phyloP scores from a whole-genome alignment of 169 alveolate species.

The Cryptosporidium canis region DNA sequence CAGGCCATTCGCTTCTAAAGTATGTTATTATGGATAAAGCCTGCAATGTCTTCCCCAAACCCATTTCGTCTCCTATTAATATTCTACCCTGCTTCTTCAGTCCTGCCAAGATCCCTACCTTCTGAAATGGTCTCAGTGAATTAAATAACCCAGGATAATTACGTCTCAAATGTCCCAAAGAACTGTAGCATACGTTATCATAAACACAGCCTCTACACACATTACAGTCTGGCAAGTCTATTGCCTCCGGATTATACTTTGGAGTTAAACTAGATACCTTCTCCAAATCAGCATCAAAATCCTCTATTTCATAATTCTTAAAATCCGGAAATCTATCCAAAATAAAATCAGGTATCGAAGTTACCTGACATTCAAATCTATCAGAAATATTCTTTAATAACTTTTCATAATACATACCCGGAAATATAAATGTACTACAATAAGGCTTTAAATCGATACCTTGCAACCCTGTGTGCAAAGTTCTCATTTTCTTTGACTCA shows the following conservation, averaged over 20 bases:
- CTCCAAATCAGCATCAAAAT: slow-evolving; percentile 47
- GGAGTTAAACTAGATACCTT: slow-evolving; percentile 37
- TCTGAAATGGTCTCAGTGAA: slow-evolving; percentile 88
- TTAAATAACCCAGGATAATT: slow-evolving; percentile 73
- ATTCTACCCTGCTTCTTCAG: slow-evolving; percentile 91
- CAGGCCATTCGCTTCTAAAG: slow-evolving; percentile 94
- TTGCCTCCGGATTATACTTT: slow-evolving; percentile 17
- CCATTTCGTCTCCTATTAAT: slow-evolving; percentile 98
- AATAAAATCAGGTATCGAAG: slow-evolving; percentile 48
- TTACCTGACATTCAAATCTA: slow-evolving; percentile 37
- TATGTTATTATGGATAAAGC: slow-evolving; percentile 93
- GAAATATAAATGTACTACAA: slow-evolving; percentile 29
- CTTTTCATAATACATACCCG: slow-evolving; percentile 60
- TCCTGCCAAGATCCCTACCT: slow-evolving; percentile 94
- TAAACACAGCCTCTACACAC: slow-evolving; percentile 37
- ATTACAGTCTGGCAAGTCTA: slow-evolving; percentile 36
- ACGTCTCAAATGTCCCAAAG: slow-evolving; percentile 14
- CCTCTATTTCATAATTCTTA: slow-evolving; percentile 38
- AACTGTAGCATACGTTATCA: slow-evolving; percentile 23
- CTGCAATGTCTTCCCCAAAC: slow-evolving; percentile 98
- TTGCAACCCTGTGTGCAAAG: slow-evolving; percentile 37
- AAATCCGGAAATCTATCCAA: slow-evolving; percentile 71
- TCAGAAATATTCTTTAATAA: slow-evolving; percentile 7
- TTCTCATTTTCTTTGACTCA: slow-evolving; percentile 26
- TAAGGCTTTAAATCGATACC: slow-evolving; percentile 29